Evolutionary conservation across 352 stramenopile genomes (phyloP).

Genomic region (Phytophthora sansomeana): DNA sequence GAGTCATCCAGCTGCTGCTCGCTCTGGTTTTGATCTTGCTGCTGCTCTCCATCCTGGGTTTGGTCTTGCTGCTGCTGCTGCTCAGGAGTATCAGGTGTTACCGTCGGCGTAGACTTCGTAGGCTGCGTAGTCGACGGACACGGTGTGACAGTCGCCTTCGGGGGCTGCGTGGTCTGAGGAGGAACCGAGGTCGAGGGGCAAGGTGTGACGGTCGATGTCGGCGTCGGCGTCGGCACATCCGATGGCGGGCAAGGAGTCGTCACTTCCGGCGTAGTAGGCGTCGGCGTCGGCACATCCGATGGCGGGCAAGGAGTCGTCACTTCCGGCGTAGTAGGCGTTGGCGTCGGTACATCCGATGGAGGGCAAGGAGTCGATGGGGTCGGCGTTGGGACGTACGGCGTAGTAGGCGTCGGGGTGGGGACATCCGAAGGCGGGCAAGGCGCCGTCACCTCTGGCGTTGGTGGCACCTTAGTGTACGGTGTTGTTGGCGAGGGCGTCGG

Average conservation of each 20-base stretch:
- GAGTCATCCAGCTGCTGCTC: conserved; percentile 10
- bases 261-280: not conserved
- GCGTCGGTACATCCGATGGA: not conserved
- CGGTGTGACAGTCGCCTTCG: not conserved
- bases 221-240: not conserved
- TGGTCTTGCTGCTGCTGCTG: conserved; percentile 25
- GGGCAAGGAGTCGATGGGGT: not conserved
- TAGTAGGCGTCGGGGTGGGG: conserved; percentile 2
- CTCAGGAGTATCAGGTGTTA: conserved; percentile 6
- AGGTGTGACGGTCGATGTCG: not conserved
- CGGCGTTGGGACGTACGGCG: not conserved
- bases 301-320: too few species aligned
- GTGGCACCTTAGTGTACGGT: not conserved
- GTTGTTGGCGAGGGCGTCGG: conserved; percentile 16
- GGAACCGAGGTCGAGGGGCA: not conserved
- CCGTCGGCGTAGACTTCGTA: not conserved
- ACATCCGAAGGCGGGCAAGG: too few species aligned
- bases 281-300: not conserved
- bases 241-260: not conserved
- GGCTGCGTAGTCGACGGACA: not conserved
- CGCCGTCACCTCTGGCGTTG: not conserved
- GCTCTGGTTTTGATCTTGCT: conserved; percentile 1
- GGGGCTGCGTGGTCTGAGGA: not conserved
- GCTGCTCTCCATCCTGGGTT: not conserved
- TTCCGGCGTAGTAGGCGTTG: not conserved